These are phyloP conservation scores for Laguncularia racemosa DNA, from an alignment of 345 rosid genomes.

Conservation along the genomic window DNA sequence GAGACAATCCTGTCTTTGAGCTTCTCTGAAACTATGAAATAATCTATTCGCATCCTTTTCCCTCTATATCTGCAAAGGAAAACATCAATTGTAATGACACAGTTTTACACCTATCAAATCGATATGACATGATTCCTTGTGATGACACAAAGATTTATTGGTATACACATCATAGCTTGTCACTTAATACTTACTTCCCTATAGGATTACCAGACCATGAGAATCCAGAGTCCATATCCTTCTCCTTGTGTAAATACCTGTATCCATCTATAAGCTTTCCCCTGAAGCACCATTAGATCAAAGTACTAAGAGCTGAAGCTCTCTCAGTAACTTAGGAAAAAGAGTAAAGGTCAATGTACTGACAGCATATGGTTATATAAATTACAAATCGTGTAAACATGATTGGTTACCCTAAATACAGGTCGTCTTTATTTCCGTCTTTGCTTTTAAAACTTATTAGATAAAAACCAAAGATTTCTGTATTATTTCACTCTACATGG, in stretches of 20 bases:
- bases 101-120: not conserved
- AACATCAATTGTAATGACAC: not conserved
- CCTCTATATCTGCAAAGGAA: constrained; percentile 65
- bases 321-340: not conserved
- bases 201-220: constrained; percentile 93
- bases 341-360: not conserved
- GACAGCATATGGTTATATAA: not conserved
- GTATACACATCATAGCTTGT: not conserved
- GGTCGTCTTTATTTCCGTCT: no score
- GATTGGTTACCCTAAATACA: no score
- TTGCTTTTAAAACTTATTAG: no score
- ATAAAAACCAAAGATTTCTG: no score
- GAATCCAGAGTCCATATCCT: constrained; percentile 85
- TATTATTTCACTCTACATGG: constrained; percentile 1
- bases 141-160: not conserved
- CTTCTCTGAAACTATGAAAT: constrained; percentile 70
- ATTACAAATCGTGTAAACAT: not conserved
- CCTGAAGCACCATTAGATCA: constrained; percentile 31
- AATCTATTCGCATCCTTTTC: constrained; percentile 89
- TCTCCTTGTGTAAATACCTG: constrained; percentile 74
- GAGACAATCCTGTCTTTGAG: constrained; percentile 50
- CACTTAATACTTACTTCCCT: constrained; percentile 49
- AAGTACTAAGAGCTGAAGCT: not conserved
- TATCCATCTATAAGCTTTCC: constrained; percentile 86
- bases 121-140: not conserved